Conservation (phyloP, 768 basidiomycete genomes). For the Boletales sp. region DNA sequence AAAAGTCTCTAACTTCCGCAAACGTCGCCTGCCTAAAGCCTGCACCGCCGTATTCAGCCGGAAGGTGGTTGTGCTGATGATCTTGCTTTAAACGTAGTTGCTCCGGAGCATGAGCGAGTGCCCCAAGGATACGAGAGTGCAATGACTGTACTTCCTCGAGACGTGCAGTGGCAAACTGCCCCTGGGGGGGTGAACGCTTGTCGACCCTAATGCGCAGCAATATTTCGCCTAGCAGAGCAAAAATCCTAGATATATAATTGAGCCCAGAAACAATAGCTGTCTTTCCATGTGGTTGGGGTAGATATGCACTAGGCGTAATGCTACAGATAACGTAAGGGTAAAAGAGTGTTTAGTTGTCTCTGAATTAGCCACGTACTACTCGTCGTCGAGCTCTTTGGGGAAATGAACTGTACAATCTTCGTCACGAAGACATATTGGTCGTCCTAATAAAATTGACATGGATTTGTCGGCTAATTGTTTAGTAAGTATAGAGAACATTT, state of each 20-base stretch:
- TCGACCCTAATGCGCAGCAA: conserved; percentile 84
- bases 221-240: conserved; percentile 82
- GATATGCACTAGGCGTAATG: conserved; percentile 80
- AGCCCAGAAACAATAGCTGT: conserved; percentile 83
- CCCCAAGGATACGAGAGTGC: conserved; percentile 69
- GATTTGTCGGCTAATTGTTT: conserved; percentile 73
- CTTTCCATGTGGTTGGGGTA: conserved; percentile 84
- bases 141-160: conserved; percentile 83
- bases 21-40: conserved; percentile 82
- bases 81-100: conserved; percentile 65
- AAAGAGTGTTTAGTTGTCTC: conserved; percentile 24
- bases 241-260: conserved; percentile 83
- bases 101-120: conserved; percentile 74
- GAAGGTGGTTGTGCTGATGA: conserved; percentile 45
- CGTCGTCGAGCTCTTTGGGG: conserved; percentile 85
- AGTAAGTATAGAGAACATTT: not conserved
- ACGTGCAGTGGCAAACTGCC: conserved; percentile 79
- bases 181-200: conserved; percentile 81
- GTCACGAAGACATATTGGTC: conserved; percentile 82
- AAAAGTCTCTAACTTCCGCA: conserved; percentile 86
- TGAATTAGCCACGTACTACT: conserved; percentile 60
- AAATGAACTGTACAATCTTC: conserved; percentile 90
- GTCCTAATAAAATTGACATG: conserved; percentile 78
- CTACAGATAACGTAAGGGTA: conserved; percentile 33
- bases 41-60: conserved; percentile 61